Evolutionary conservation across 805 yeast species (phyloP).

Genomic region (Sugiyamaella floridensis): DNA sequence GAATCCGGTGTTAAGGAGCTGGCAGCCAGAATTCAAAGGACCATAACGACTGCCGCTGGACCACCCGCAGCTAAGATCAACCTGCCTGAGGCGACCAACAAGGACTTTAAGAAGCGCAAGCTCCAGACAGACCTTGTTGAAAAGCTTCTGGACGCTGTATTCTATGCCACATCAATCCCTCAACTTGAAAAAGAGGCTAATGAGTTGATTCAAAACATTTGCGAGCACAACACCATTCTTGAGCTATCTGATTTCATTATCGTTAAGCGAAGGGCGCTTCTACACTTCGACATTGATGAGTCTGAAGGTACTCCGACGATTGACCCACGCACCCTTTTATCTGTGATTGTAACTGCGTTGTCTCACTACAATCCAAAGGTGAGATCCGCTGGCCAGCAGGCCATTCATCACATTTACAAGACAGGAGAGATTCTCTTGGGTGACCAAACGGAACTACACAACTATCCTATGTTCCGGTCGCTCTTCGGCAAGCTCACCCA

Average conservation of each 20-base stretch:
- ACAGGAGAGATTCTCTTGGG: constrained; percentile 66
- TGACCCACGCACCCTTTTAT: constrained; percentile 61
- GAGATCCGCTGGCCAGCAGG: constrained; percentile 60
- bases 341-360: constrained; percentile 71
- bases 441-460: constrained; percentile 52
- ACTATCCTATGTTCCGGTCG: constrained; percentile 67
- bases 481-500: constrained; percentile 81
- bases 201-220: constrained; percentile 52
- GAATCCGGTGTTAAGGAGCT: constrained; percentile 18
- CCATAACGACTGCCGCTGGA: not conserved
- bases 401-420: constrained; percentile 54
- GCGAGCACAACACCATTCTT: constrained; percentile 72
- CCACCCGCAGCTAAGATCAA: constrained; percentile 34
- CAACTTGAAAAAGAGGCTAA: constrained; percentile 66
- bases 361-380: constrained; percentile 70
- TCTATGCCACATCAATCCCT: constrained; percentile 67
- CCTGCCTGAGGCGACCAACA: constrained; percentile 16
- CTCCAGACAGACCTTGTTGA: constrained; percentile 54
- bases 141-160: constrained; percentile 60
- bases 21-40: constrained; percentile 8
- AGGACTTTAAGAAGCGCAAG: constrained; percentile 24
- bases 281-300: constrained; percentile 68
- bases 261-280: constrained; percentile 55
- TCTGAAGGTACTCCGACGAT: constrained; percentile 70
- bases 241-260: constrained; percentile 68